Percentiles rank a stretch among this genome's conserved stretches.
Evolutionary conservation across 1,284 basidiomycete genomes (phyloP).

Genomic region (Pascua guehoae): DNA sequence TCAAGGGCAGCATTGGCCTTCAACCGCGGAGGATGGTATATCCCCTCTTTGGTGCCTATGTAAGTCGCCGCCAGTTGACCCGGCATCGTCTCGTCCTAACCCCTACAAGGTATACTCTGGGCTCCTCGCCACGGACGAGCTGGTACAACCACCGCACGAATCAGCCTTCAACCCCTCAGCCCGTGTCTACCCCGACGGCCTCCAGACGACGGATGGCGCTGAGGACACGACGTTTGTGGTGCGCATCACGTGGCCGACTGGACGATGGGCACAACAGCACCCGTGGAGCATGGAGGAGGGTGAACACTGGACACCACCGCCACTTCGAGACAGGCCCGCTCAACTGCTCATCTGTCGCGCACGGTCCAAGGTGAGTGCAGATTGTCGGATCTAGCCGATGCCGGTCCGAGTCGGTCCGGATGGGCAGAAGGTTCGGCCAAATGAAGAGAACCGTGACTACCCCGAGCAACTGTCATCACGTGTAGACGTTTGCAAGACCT

Average conservation of each 20-base stretch:
- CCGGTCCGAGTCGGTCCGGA: too few relatives aligned
- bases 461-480: too few relatives aligned
- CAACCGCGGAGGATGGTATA: constrained; percentile 30
- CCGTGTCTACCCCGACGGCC: constrained; percentile 46
- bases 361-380: constrained; percentile 41
- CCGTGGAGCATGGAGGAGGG: constrained; percentile 32
- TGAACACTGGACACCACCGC: constrained; percentile 21
- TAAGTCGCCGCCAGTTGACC: constrained; percentile 12
- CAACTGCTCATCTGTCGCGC: constrained; percentile 40
- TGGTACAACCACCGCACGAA: constrained; percentile 24
- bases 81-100: too few relatives aligned
- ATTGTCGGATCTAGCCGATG: too few relatives aligned
- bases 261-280: constrained; percentile 18
- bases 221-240: constrained; percentile 47
- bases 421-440: too few relatives aligned
- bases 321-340: constrained; percentile 27
- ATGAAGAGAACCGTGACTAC: too few relatives aligned
- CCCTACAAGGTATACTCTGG: constrained; percentile 41
- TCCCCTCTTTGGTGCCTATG: constrained; percentile 46
- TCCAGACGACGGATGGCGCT: constrained; percentile 39
- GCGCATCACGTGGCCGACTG: constrained; percentile 23
- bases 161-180: constrained; percentile 23
- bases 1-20: constrained; percentile 27
- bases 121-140: constrained; percentile 40
- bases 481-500: too few relatives aligned